These are phyloP conservation scores for Petunia axillaris DNA, from an alignment of 257 asterid genomes.

Conservation along the genomic window DNA sequence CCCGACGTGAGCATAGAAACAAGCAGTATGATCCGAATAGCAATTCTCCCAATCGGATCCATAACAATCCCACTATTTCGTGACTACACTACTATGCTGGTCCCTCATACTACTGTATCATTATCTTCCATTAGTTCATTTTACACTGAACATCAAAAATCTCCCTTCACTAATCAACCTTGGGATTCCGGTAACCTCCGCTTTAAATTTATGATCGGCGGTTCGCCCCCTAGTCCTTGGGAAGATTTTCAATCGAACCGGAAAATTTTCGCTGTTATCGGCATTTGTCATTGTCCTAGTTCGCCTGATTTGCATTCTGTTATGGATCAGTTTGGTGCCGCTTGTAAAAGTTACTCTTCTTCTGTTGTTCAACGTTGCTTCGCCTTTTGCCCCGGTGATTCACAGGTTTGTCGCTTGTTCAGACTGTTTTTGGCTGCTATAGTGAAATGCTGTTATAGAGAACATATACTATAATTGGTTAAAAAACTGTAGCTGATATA, in stretches of 20 bases:
- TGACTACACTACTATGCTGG: slow-evolving; percentile 78
- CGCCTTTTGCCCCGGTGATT: slow-evolving; percentile 91
- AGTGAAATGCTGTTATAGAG: too few relatives aligned
- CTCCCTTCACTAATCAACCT: slow-evolving; percentile 86
- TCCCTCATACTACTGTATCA: slow-evolving; percentile 82
- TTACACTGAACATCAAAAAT: slow-evolving; percentile 98
- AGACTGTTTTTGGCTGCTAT: neutral
- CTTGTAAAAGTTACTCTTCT: slow-evolving; percentile 74
- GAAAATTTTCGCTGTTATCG: slow-evolving; percentile 83
- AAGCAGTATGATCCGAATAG: slow-evolving; percentile 92
- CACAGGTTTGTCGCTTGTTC: slow-evolving; percentile 56
- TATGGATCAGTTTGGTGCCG: slow-evolving; percentile 56
- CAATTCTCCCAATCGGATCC: slow-evolving; percentile 82
- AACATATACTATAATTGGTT: too few relatives aligned
- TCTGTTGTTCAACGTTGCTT: slow-evolving; percentile 90
- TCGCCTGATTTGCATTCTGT: slow-evolving; percentile 83
- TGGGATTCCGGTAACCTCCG: slow-evolving; percentile 92
- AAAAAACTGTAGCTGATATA: too few relatives aligned
- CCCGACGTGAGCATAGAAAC: slow-evolving; percentile 99
- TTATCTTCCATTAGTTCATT: slow-evolving; percentile 87
- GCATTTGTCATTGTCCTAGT: slow-evolving; percentile 87
- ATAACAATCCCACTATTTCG: slow-evolving; percentile 67
- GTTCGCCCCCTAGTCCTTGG: slow-evolving; percentile 96
- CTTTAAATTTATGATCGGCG: slow-evolving; percentile 87
- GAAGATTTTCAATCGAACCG: slow-evolving; percentile 95